These are phyloP conservation scores for Metahyphopichia silvanorum DNA, from an alignment of 805 yeast species.

Conservation along the genomic window DNA sequence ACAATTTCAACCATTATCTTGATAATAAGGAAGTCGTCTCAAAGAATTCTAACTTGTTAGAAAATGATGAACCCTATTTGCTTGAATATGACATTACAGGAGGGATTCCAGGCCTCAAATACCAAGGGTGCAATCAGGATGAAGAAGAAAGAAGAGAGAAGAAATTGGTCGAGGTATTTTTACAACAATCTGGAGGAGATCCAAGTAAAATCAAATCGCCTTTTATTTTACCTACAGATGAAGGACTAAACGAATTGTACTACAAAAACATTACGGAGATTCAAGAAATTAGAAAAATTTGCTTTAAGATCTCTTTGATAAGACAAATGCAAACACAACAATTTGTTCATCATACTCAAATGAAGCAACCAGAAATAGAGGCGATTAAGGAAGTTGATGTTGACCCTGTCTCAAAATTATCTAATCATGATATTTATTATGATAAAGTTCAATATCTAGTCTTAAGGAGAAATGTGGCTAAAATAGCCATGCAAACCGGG, in stretches of 20 bases:
- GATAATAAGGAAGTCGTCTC: slow-evolving; percentile 36
- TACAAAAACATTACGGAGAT: slow-evolving; percentile 69
- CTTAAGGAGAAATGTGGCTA: slow-evolving; percentile 66
- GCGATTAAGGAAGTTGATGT: slow-evolving; percentile 65
- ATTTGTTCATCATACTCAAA: slow-evolving; percentile 68
- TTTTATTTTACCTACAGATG: slow-evolving; percentile 33
- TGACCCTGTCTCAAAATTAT: slow-evolving; percentile 76
- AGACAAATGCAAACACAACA: slow-evolving; percentile 87
- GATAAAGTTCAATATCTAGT: slow-evolving; percentile 63
- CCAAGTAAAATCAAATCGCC: slow-evolving; percentile 21
- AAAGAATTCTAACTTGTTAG: slow-evolving; percentile 44
- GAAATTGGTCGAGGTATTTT: slow-evolving; percentile 29
- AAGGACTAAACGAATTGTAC: slow-evolving; percentile 61
- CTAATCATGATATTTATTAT: slow-evolving; percentile 61
- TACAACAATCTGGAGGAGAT: slow-evolving; percentile 23
- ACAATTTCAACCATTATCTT: slow-evolving; percentile 48
- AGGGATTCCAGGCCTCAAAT: slow-evolving; percentile 66
- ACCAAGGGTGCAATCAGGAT: slow-evolving; percentile 46
- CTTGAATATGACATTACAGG: slow-evolving; percentile 84
- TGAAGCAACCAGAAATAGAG: slow-evolving; percentile 66
- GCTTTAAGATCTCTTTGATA: slow-evolving; percentile 84
- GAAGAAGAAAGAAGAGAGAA: slow-evolving; percentile 39
- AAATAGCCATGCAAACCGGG: slow-evolving; percentile 86
- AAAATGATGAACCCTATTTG: slow-evolving; percentile 59
- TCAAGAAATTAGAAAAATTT: slow-evolving; percentile 83